A percentile compares a stretch with the other conserved stretches of the same genome.
These are phyloP conservation scores for Atkinsonella hypoxylon DNA, from an alignment of 2,329 filamentous ascomycete genomes.

Conservation along the genomic window DNA sequence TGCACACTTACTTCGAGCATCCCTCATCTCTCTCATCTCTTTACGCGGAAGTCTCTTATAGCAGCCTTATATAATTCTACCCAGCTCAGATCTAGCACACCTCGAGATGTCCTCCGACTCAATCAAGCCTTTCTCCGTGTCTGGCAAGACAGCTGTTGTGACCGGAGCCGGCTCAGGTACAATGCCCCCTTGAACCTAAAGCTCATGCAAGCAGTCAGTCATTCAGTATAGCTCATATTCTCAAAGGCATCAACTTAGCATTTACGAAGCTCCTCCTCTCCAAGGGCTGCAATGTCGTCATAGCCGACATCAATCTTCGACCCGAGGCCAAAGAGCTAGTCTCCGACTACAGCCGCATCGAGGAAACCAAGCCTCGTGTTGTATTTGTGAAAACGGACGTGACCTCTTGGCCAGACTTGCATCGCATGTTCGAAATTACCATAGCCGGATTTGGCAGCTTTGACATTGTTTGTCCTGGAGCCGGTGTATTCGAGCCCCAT, in stretches of 20 bases:
- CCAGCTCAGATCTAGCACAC: background rate
- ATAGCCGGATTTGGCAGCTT: constrained; percentile 24
- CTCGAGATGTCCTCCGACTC: background rate
- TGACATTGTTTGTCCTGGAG: constrained; percentile 33
- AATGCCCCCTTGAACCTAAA: background rate
- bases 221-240: background rate
- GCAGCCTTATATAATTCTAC: too few species aligned
- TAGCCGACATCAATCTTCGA: constrained; percentile 31
- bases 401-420: constrained; percentile 26
- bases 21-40: too few species aligned
- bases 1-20: too few species aligned
- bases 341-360: constrained; percentile 8
- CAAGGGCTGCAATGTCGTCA: constrained; percentile 30
- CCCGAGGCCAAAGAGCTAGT: constrained; percentile 28
- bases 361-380: constrained; percentile 16
- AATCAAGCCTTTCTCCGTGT: constrained; percentile 11
- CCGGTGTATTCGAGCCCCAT: constrained; percentile 33
- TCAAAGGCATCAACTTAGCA: constrained; percentile 28
- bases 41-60: too few species aligned
- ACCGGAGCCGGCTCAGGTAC: constrained; percentile 14
- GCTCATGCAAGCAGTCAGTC: too few species aligned
- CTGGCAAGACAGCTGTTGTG: constrained; percentile 14
- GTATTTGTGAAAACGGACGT: constrained; percentile 34
- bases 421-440: constrained; percentile 22
- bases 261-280: constrained; percentile 31